Conservation (phyloP, 495 filamentous ascomycete species). For the Penicillium verhagenii region DNA sequence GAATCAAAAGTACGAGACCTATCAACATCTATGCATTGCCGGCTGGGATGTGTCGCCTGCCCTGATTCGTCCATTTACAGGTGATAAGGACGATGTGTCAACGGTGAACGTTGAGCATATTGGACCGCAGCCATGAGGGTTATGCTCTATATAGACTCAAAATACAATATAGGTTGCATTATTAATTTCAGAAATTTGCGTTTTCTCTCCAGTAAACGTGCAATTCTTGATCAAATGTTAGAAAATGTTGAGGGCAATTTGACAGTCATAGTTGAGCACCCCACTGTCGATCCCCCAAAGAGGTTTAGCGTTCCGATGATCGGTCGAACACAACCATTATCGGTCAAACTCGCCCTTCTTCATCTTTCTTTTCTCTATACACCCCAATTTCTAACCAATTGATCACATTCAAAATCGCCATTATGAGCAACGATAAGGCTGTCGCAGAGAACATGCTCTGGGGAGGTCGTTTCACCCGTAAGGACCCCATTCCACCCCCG, state of each 20-base stretch:
- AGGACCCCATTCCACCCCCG: conserved; percentile 14
- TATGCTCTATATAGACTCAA: too few species aligned
- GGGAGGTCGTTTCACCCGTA: conserved; percentile 81
- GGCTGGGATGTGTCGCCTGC: neutral
- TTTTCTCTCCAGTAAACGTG: too few species aligned
- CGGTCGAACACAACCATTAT: conserved; percentile 3
- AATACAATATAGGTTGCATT: too few species aligned
- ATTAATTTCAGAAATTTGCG: too few species aligned
- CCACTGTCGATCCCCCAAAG: conserved; percentile 12
- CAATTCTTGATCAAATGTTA: neutral
- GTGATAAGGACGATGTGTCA: neutral
- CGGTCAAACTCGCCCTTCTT: neutral
- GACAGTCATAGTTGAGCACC: neutral
- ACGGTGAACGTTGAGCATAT: neutral
- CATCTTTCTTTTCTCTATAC: conserved; percentile 2
- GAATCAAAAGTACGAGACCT: too few species aligned
- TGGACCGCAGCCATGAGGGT: neutral
- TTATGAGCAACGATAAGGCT: conserved; percentile 43
- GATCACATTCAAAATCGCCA: conserved; percentile 9
- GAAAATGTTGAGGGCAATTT: too few species aligned
- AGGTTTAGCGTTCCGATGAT: conserved; percentile 25
- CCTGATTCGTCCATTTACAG: neutral
- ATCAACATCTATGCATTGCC: neutral
- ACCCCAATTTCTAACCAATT: conserved; percentile 1
- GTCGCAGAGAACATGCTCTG: conserved; percentile 67